Evolutionary conservation across 768 basidiomycete genomes (phyloP), one percentile per base, ranked within the genome.

Genomic region (Strobilomyces dryophilus): DNA sequence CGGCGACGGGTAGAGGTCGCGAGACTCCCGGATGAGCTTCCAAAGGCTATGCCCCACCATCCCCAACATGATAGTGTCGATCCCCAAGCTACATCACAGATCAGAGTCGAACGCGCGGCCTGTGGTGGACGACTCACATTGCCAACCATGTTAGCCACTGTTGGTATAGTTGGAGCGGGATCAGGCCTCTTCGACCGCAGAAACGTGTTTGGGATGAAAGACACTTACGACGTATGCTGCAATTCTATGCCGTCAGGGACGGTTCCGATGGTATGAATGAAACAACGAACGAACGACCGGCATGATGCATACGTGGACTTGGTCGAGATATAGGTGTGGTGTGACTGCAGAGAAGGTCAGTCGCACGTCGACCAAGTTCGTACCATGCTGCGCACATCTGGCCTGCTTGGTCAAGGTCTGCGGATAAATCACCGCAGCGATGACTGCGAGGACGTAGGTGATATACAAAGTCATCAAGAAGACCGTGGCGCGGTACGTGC

Each of bases 131-230:
- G 15, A 26, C 56, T 5, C 44, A 58, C 58, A 26, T 43, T 18
- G 45, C 8, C 41, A 57, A 8, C 56, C 56, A 59, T 21, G 52
- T 15, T 8, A 52, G 9, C 58, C 58, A 59, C 58, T 59, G 9
- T 56, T 52, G 53, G 55, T 57, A n/a, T 24, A 29, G 27, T 18
- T 14, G 47, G 32, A 31, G 24, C 11, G 18, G 12, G 8, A 29
- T 57, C 40, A 54, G 45, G 48, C 9, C 4, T 37, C n/a, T 46
- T 6, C 24, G 24, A 24, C 24, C 24, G 24, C 24, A 2, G 24
- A 24, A 17, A 18, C 1, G 35, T 2, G 35, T 2, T 9, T 15
- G 43, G 27, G 17, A 49, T 9, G 24, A 27, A 35, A 49, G 14
- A 14, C 15, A 55, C 59, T 31, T n/a, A 58, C 59, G 5, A 11